Conservation (phyloP, 2,329 filamentous ascomycete species). For the Sporothrix dimorphospora region DNA sequence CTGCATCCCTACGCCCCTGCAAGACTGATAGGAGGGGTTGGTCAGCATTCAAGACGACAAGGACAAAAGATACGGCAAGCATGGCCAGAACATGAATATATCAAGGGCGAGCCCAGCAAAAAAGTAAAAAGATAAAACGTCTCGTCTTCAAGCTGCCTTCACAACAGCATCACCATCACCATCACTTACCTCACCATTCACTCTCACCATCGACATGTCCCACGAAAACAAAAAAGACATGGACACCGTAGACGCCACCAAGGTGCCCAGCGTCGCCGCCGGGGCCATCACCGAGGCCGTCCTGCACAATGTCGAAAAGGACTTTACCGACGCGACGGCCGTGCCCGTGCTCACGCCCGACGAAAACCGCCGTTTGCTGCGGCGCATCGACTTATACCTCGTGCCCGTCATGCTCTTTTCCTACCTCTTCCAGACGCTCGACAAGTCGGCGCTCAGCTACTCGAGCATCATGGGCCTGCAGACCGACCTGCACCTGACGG, state of each 20-base stretch:
- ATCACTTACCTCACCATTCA: background rate
- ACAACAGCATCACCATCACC: no score
- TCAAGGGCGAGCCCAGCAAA: background rate
- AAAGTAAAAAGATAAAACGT: no score
- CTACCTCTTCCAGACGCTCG: slow-evolving; percentile 64
- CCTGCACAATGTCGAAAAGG: slow-evolving; percentile 1
- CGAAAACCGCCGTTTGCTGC: slow-evolving; percentile 49
- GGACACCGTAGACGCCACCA: background rate
- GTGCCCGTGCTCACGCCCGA: background rate
- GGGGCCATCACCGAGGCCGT: background rate
- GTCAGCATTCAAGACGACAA: no score
- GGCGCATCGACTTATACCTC: slow-evolving; percentile 64
- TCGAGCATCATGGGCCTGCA: slow-evolving; percentile 47
- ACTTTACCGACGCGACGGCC: background rate
- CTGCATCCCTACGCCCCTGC: no score
- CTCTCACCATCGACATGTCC: background rate
- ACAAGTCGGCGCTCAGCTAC: slow-evolving; percentile 61
- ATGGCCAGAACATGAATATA: background rate
- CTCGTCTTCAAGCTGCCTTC: no score
- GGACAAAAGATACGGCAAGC: background rate
- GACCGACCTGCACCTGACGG: no score
- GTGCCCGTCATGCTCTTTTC: slow-evolving; percentile 54
- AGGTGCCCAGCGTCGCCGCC: background rate
- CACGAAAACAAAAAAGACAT: background rate
- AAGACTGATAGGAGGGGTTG: no score